Conservation (phyloP, 768 basidiomycete genomes). For the Pulveroboletus ravenelii region DNA sequence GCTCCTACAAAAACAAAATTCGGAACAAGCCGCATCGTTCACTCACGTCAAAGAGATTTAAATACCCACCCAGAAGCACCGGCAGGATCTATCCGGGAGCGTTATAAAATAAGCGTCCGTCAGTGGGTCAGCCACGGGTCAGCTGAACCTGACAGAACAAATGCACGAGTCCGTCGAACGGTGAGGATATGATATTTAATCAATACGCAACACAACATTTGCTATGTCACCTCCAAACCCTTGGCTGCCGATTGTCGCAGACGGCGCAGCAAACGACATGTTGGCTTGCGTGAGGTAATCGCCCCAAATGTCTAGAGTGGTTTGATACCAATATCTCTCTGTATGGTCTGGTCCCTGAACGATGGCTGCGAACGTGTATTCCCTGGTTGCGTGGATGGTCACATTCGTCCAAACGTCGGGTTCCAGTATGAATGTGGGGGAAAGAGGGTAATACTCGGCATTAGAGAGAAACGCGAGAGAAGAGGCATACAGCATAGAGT, state of each 20-base stretch:
- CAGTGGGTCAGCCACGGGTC: not conserved
- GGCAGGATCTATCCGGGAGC: not conserved
- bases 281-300: slow-evolving; percentile 35
- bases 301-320: slow-evolving; percentile 39
- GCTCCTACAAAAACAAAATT: too few relatives aligned
- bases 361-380: slow-evolving; percentile 33
- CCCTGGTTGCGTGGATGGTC: slow-evolving; percentile 34
- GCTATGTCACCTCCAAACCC: slow-evolving; percentile 35
- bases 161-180: not conserved
- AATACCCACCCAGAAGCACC: not conserved
- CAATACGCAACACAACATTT: slow-evolving; percentile 24
- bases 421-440: slow-evolving; percentile 25
- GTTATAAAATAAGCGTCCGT: not conserved
- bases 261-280: slow-evolving; percentile 43
- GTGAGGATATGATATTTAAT: slow-evolving; percentile 7
- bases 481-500: slow-evolving; percentile 33
- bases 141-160: not conserved
- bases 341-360: slow-evolving; percentile 10
- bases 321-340: slow-evolving; percentile 31
- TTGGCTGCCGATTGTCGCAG: slow-evolving; percentile 31
- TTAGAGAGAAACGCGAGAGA: slow-evolving; percentile 39
- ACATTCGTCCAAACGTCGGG: slow-evolving; percentile 31
- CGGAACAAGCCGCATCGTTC: not conserved
- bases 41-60: not conserved
- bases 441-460: slow-evolving; percentile 34